phyloP scores from a whole-genome alignment of 306 rosid genomes.

The Malus sieversii region DNA sequence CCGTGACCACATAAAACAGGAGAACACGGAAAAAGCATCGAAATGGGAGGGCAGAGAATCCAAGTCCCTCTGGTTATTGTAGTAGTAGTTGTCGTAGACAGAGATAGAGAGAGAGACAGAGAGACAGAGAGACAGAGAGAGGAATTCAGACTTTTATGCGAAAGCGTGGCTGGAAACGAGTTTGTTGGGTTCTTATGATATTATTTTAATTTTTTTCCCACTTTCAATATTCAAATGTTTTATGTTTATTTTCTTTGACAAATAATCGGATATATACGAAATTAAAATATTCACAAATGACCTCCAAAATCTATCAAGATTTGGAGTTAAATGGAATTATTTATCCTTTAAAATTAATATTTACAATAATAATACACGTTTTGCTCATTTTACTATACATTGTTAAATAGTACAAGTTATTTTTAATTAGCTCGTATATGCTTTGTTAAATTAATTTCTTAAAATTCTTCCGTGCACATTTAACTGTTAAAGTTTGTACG shows the following conservation, averaged over 20 bases:
- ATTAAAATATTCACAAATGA: too few relatives aligned
- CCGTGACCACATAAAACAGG: too few relatives aligned
- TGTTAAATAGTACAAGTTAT: too few relatives aligned
- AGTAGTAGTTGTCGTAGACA: conserved; percentile 1
- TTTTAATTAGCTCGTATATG: background rate
- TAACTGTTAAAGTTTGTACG: too few relatives aligned
- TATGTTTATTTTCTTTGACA: background rate
- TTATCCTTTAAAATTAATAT: background rate
- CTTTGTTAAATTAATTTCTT: too few relatives aligned
- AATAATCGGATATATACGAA: background rate
- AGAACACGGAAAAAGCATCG: too few relatives aligned
- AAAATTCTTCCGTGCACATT: background rate
- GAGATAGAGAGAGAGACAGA: background rate
- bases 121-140: background rate
- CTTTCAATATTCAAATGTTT: background rate
- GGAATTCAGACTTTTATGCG: conserved; percentile 38
- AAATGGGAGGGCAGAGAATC: too few relatives aligned
- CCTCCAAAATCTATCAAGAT: background rate
- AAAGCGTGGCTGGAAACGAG: conserved; percentile 56
- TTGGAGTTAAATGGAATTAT: background rate
- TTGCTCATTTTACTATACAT: too few relatives aligned
- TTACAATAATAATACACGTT: too few relatives aligned
- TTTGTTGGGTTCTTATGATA: conserved; percentile 23
- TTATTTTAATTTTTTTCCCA: background rate
- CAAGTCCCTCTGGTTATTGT: conserved; percentile 14